Conservation (phyloP, 805 yeast genomes). For the Kodamaea fukazawae region DNA sequence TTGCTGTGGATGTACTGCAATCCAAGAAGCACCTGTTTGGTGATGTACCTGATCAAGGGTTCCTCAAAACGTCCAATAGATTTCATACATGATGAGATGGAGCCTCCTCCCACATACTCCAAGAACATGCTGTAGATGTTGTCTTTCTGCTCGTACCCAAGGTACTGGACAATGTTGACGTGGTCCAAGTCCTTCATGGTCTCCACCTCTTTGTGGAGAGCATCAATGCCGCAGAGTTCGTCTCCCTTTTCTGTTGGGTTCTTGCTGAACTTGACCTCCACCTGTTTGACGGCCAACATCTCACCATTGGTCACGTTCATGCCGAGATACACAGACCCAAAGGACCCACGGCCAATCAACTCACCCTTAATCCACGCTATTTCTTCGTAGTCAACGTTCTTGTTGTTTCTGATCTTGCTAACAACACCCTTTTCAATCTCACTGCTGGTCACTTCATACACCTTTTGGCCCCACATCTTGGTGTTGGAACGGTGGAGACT, state of each 20-base stretch:
- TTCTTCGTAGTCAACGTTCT: conserved; percentile 67
- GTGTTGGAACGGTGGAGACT: conserved; percentile 73
- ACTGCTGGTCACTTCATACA: conserved; percentile 82
- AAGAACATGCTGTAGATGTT: conserved; percentile 80
- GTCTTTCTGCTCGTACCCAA: conserved; percentile 82
- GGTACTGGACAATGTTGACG: conserved; percentile 88
- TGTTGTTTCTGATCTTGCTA: conserved; percentile 60
- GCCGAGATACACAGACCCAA: conserved; percentile 90
- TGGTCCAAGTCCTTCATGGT: conserved; percentile 94
- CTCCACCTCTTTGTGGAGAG: conserved; percentile 85
- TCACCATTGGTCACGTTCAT: conserved; percentile 95
- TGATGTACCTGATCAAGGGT: conserved; percentile 64
- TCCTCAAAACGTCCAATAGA: conserved; percentile 86
- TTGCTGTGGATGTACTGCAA: conserved; percentile 81
- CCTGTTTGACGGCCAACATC: conserved; percentile 98
- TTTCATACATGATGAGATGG: conserved; percentile 82
- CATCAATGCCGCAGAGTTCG: conserved; percentile 57
- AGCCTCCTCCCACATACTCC: conserved; percentile 98
- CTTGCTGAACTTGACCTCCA: conserved; percentile 50
- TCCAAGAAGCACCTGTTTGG: conserved; percentile 79
- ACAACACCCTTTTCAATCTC: conserved; percentile 62
- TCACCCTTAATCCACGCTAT: conserved; percentile 99
- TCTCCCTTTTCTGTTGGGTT: conserved; percentile 34
- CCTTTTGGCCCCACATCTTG: conserved; percentile 96
- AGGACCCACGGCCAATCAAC: conserved; percentile 92